Evolutionary conservation across 257 asterid species (phyloP).

Genomic region (Nicotiana paniculata): DNA sequence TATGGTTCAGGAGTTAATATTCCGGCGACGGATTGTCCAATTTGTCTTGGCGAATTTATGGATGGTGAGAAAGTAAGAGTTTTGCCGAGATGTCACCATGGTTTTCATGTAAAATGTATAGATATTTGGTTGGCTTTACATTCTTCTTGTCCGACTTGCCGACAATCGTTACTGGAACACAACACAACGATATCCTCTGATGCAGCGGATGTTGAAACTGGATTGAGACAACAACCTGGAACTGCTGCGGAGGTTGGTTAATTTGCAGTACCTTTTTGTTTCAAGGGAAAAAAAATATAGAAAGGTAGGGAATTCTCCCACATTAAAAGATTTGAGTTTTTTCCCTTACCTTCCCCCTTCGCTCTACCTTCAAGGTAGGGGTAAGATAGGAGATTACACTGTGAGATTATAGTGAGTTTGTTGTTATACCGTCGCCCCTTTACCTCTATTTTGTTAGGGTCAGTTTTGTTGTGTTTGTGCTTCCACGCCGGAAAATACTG

Average conservation of each 20-base stretch:
- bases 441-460: neutral
- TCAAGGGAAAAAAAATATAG: neutral
- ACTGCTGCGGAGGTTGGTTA: constrained; percentile 44
- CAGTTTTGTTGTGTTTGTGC: neutral
- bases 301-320: neutral
- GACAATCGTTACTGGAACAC: constrained; percentile 50
- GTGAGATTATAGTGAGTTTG: no score
- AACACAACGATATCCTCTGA: constrained; percentile 9
- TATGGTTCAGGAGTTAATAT: constrained; percentile 34
- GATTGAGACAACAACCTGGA: constrained; percentile 11
- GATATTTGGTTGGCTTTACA: constrained; percentile 71
- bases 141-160: constrained; percentile 76
- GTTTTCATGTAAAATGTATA: constrained; percentile 62
- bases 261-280: neutral
- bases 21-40: constrained; percentile 63
- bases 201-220: constrained; percentile 23
- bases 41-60: constrained; percentile 60
- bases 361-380: no score
- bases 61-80: constrained; percentile 76
- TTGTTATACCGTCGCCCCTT: no score
- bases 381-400: no score
- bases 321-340: neutral
- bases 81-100: constrained; percentile 63
- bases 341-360: no score
- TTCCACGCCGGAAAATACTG: no score